These are phyloP conservation scores for Phoma herbarum DNA, from an alignment of 2,329 filamentous ascomycete species.

Conservation along the genomic window DNA sequence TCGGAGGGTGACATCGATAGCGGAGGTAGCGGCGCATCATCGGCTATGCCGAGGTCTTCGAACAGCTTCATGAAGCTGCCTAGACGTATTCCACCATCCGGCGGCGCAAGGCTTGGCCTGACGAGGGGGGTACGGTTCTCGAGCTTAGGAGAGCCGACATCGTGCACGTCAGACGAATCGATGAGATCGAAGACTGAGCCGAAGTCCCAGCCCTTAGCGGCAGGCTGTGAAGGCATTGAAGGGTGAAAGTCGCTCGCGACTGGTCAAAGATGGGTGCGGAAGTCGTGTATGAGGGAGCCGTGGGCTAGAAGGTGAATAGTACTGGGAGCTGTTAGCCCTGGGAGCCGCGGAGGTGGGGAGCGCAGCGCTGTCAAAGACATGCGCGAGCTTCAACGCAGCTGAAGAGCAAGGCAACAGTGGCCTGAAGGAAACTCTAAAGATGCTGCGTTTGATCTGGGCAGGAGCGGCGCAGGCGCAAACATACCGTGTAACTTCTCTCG, in stretches of 20 bases:
- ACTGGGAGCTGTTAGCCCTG: slow-evolving; percentile 27
- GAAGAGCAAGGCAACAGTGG: neutral
- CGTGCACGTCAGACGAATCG: slow-evolving; percentile 35
- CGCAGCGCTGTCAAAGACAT: slow-evolving; percentile 2
- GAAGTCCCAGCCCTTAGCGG: slow-evolving; percentile 57
- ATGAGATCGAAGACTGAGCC: slow-evolving; percentile 56
- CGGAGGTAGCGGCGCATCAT: slow-evolving; percentile 26
- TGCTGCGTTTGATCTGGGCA: slow-evolving; percentile 11
- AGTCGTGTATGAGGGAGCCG: slow-evolving; percentile 10
- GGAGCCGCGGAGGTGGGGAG: slow-evolving; percentile 10
- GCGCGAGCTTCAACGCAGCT: neutral
- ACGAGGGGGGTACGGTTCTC: slow-evolving; percentile 15
- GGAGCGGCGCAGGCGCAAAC: slow-evolving; percentile 19
- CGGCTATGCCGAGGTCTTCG: slow-evolving; percentile 53
- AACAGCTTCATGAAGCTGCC: slow-evolving; percentile 60
- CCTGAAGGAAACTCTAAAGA: neutral
- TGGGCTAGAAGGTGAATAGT: slow-evolving; percentile 28
- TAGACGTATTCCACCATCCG: slow-evolving; percentile 38
- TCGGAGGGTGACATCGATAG: slow-evolving; percentile 35
- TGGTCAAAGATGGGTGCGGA: neutral
- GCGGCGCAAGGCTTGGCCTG: slow-evolving; percentile 15
- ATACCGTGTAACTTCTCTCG: slow-evolving; percentile 40
- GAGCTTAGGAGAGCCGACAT: slow-evolving; percentile 34
- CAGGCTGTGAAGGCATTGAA: slow-evolving; percentile 47
- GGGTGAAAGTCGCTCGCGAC: neutral